Base-by-base conservation (phyloP, 1,139 yeast species). In the Pichia sp. region DNA sequence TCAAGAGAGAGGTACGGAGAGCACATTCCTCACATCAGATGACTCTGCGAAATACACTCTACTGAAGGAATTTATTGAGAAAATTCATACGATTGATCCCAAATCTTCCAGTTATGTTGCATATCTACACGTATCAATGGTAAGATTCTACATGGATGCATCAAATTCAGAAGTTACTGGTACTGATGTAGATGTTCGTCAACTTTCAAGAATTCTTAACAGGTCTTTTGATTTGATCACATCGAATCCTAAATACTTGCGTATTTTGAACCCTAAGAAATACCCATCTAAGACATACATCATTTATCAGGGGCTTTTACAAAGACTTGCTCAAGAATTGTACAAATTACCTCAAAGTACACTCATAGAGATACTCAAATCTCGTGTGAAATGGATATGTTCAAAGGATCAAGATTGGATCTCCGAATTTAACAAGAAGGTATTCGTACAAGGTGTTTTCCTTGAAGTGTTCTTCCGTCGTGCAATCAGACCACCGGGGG, bases 381-480 rank as follows among this genome's bases (percentile, higher is more conserved):
- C 23, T 10, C 27, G 46, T 14, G 8, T 27, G 9, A 8, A 33
- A 3, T 42, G 42, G 37, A n/a, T 45, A 13, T 34, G 38, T 25
- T n/a, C 17, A 4, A 29, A 33, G 24, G 15, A 37, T 7, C 9
- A 31, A 4, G 46, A 37, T 23, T 38, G 48, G 44, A 36, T 45
- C 29, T 20, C 18, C 8, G 34, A 34, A 17, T 45, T 42, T 24
- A 40, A 39, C 26, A 32, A 35, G 12, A 37, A 30, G 4, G 25
- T 43, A 7, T 31, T 28, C n/a, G 36, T 29, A 27, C 41, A 33
- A 32, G 38, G 41, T 10, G 30, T 42, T 18, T 41, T 45, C n/a
- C 13, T 42, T 12, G 48, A 45, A 32, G 42, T 42, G 14, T 37
- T 45, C 10, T 18, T 41, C 10, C 33, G 48, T 20, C 27, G 36